Evolutionary conservation across 306 rosid species (phyloP), one percentile per base, ranked within the genome.

Genomic region (Purshia tridentata): DNA sequence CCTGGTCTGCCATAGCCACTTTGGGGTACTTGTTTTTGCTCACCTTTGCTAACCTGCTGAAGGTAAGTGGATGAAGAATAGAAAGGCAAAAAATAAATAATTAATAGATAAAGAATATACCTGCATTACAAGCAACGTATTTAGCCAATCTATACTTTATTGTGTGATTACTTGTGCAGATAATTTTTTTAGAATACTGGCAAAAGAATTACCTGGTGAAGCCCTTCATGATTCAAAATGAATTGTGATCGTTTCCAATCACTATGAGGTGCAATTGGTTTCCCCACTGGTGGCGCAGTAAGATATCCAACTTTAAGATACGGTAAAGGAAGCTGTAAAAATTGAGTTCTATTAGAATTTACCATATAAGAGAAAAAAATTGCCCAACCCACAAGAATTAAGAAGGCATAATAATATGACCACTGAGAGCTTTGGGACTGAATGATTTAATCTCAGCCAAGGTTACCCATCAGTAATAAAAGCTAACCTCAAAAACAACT

Each of bases 201-300:
- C 11, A 50, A 5, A 58, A 56, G 22, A 45, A 72, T 65, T 81
- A 94, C 98, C 95, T 86, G 96, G 69, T 83, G 93, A 78, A 95
- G 92, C 84, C 91, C 93, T 77, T 95, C 96, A 19, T 95, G 96
- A 80, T 87, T 92, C 84, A 95, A 86, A 79, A 88, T 14, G 73
- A 91, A 95, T 22, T 87, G 93, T n/a, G 94, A 91, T 19, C 91
- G 93, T 74, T 88, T 95, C 99, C 99, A 95, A 75, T 95, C 97
- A 78, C 74, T 86, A 76, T 95, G 99, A 59, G 99, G 98, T 48
- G 96, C 98, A 77, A 91, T 76, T 58, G 76, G 73, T 73, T 84
- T 83, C 45, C 96, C 98, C 74, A 48, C 83, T 47, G 99, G 99
- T 54, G 98, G 98, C 74, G 99, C 93, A 52, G 88, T 91, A 83